These are phyloP conservation scores for Zygoascus bituminiphila DNA, from an alignment of 805 yeast species.

Conservation along the genomic window DNA sequence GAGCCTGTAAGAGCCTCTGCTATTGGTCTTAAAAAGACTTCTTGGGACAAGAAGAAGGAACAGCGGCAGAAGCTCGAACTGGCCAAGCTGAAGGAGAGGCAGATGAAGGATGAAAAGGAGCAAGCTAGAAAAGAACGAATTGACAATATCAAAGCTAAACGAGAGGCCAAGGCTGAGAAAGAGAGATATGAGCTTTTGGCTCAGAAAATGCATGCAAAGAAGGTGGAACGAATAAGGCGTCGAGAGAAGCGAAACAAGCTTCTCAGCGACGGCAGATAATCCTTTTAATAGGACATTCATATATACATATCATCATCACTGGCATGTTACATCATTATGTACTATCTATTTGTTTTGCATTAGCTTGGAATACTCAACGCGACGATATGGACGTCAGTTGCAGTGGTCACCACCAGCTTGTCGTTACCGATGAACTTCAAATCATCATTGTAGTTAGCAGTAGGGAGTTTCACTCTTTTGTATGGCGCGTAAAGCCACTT, in stretches of 20 bases:
- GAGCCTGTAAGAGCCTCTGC: conserved; percentile 26
- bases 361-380: not conserved
- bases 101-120: conserved; percentile 71
- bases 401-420: not conserved
- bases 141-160: conserved; percentile 47
- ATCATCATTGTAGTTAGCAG: not conserved
- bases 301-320: not conserved
- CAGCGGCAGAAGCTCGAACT: conserved; percentile 58
- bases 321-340: not conserved
- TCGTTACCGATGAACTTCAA: conserved; percentile 3
- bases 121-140: conserved; percentile 42
- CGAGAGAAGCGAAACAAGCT: conserved; percentile 93
- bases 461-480: not conserved
- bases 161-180: conserved; percentile 75
- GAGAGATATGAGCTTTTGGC: conserved; percentile 82
- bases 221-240: conserved; percentile 80
- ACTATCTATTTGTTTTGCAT: not conserved
- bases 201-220: conserved; percentile 83
- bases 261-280: conserved; percentile 63
- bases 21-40: conserved; percentile 42
- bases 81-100: conserved; percentile 59
- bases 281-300: not conserved
- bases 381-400: not conserved
- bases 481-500: not conserved
- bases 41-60: conserved; percentile 62